phyloP scores from a whole-genome alignment of 2,329 filamentous ascomycete genomes.

The Botrytis medusae region DNA sequence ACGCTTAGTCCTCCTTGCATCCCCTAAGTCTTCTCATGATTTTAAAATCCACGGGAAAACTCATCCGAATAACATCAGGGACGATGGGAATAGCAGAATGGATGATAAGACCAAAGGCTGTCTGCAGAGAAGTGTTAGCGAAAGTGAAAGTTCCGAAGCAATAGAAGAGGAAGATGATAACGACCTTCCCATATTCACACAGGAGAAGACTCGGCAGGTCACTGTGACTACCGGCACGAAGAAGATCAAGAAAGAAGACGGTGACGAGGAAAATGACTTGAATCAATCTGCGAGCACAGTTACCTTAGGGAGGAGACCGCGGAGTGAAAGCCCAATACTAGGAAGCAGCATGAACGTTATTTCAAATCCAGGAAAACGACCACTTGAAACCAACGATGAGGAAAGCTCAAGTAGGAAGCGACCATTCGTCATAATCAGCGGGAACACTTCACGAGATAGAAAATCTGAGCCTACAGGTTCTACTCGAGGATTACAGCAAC shows the following conservation, averaged over 20 bases:
- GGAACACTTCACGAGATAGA: neutral
- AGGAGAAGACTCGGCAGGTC: neutral
- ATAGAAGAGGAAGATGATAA: neutral
- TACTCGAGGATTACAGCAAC: neutral
- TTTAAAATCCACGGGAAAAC: no score
- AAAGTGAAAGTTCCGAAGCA: neutral
- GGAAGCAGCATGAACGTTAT: neutral
- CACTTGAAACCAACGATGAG: neutral
- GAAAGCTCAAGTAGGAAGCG: constrained; percentile 1
- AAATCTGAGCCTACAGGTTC: neutral
- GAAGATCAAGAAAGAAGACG: neutral
- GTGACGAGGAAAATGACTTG: neutral
- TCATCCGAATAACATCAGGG: neutral
- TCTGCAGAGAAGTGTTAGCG: neutral
- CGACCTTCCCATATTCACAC: neutral
- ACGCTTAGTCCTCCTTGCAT: neutral
- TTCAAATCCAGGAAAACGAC: neutral
- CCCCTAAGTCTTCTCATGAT: neutral
- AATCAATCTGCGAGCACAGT: neutral
- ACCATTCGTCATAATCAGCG: neutral
- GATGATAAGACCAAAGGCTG: neutral
- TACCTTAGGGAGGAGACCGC: neutral
- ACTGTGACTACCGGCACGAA: neutral
- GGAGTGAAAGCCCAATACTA: constrained; percentile 3
- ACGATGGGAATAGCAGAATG: neutral